A percentile compares a stretch with the other conserved stretches of the same genome.
Conservation (phyloP, 352 stramenopile species). For the Phytophthora litchii region DNA sequence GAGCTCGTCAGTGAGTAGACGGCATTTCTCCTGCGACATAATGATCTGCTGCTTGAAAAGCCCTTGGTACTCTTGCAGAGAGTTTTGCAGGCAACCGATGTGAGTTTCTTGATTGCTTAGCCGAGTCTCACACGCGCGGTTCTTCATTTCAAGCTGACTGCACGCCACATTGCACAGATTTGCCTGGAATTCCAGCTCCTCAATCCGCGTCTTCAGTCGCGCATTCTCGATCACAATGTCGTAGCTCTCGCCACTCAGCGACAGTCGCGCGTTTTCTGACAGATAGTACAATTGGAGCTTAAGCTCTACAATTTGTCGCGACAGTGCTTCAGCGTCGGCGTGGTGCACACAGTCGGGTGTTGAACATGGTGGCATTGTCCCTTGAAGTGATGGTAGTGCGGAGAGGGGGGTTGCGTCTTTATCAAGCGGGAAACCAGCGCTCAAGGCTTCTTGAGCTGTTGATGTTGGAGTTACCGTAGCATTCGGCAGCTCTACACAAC, state of each 20-base stretch:
- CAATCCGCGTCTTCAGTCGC: conserved; percentile 69
- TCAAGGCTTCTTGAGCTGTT: conserved; percentile 7
- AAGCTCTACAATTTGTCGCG: conserved; percentile 74
- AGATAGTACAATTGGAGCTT: conserved; percentile 82
- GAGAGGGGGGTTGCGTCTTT: background rate
- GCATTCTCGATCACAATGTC: conserved; percentile 70
- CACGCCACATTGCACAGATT: conserved; percentile 65
- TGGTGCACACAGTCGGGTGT: conserved; percentile 56
- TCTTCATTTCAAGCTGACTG: conserved; percentile 75
- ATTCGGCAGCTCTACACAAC: background rate
- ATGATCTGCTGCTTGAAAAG: conserved; percentile 86
- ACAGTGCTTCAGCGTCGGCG: conserved; percentile 61
- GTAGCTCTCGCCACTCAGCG: conserved; percentile 66
- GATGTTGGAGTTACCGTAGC: background rate
- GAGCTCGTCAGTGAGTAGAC: conserved; percentile 76
- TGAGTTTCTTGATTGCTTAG: conserved; percentile 79
- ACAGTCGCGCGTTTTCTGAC: conserved; percentile 62
- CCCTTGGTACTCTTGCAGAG: conserved; percentile 77
- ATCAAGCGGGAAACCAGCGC: conserved; percentile 2
- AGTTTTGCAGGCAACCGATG: conserved; percentile 76
- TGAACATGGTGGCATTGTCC: conserved; percentile 18
- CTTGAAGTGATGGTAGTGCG: conserved; percentile 7
- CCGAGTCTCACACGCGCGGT: conserved; percentile 66
- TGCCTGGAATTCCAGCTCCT: conserved; percentile 73
- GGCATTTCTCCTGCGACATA: conserved; percentile 82